Conservation (phyloP, 805 yeast species). For the Kazachstania kunashirensis region DNA sequence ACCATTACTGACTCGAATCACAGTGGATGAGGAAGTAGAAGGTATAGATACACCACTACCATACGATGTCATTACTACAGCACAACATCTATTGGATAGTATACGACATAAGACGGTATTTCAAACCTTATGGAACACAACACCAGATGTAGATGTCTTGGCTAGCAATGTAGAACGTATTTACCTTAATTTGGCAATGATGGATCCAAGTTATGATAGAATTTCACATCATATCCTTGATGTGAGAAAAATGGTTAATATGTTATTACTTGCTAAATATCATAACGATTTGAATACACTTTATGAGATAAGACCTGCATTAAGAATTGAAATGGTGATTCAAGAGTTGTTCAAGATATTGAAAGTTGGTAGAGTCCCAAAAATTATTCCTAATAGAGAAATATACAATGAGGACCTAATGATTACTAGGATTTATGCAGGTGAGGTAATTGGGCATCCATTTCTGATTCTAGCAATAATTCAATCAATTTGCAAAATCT, state of each 20-base stretch:
- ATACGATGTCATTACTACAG: not conserved
- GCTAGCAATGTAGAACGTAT: not conserved
- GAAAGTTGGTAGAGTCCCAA: not conserved
- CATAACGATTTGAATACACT: conserved; percentile 6
- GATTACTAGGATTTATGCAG: conserved; percentile 20
- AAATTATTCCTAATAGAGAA: not conserved
- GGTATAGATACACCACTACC: not conserved
- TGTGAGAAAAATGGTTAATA: conserved; percentile 6
- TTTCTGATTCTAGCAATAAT: conserved; percentile 17
- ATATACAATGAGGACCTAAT: conserved; percentile 16
- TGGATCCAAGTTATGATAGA: conserved; percentile 6
- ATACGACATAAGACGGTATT: not conserved
- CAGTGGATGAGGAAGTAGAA: not conserved
- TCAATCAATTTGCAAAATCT: conserved; percentile 12
- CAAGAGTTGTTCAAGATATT: conserved; percentile 1
- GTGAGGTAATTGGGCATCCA: conserved; percentile 18
- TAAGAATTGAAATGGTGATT: not conserved
- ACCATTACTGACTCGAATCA: conserved; percentile 2
- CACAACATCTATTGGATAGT: not conserved
- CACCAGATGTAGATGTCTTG: not conserved
- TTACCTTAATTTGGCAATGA: not conserved
- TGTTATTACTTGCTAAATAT: not conserved
- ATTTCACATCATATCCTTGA: not conserved
- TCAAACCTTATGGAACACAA: not conserved
- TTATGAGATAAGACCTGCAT: not conserved